phyloP scores from a whole-genome alignment of 305 asterid genomes.

The Fraxinus platypoda region DNA sequence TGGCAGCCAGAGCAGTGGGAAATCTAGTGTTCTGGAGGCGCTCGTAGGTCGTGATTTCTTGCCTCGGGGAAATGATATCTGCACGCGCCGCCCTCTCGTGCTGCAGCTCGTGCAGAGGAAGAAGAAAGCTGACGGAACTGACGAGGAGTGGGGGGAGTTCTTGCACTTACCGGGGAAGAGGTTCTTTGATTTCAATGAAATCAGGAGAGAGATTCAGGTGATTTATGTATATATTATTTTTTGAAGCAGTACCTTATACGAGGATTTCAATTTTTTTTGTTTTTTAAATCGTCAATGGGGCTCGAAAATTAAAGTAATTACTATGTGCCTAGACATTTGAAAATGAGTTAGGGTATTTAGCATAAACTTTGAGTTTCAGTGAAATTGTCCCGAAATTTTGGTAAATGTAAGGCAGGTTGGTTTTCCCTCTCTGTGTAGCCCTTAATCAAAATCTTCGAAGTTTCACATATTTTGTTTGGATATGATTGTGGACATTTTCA shows the following conservation, averaged over 20 bases:
- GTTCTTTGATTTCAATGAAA: slow-evolving; percentile 27
- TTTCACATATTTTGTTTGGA: not conserved
- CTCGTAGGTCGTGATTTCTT: slow-evolving; percentile 40
- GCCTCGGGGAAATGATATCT: slow-evolving; percentile 34
- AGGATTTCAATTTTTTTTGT: not conserved
- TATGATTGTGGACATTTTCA: not conserved
- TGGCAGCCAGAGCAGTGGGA: slow-evolving; percentile 42
- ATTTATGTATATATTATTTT: not conserved
- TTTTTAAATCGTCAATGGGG: not conserved
- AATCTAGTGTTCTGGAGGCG: slow-evolving; percentile 40
- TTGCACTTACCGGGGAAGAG: slow-evolving; percentile 27
- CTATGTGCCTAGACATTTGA: not conserved
- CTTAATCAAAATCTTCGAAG: not conserved
- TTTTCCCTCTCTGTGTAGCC: not conserved
- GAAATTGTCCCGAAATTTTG: not conserved
- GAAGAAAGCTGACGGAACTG: not conserved
- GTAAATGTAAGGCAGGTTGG: not conserved
- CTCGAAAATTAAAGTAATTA: not conserved
- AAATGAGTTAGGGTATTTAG: not conserved
- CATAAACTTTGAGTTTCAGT: not conserved
- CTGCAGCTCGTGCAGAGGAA: slow-evolving; percentile 28
- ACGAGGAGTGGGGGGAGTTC: slow-evolving; percentile 36
- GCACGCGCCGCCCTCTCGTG: slow-evolving; percentile 36
- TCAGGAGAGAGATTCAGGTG: slow-evolving; percentile 38
- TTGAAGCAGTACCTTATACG: too few species aligned